Percentiles rank a stretch among this genome's conserved stretches.
phyloP scores from a whole-genome alignment of 148 eudicot genomes.

The Pouteria glomerata region DNA sequence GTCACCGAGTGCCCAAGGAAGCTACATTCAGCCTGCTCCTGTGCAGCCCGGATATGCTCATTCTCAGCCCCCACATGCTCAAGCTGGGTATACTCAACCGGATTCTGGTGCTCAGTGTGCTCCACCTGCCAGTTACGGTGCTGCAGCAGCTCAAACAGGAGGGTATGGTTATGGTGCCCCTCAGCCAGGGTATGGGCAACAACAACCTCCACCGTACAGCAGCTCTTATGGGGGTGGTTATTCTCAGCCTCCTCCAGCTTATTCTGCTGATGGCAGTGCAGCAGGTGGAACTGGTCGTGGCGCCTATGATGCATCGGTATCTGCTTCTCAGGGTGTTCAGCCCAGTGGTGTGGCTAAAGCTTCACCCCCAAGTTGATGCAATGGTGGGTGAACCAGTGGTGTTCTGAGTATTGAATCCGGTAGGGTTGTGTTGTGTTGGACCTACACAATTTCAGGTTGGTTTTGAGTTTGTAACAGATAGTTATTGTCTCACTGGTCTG shows the following conservation, averaged over 20 bases:
- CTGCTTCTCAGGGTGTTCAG: conserved; percentile 51
- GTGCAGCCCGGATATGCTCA: conserved; percentile 45
- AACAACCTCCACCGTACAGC: conserved; percentile 52
- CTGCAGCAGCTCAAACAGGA: conserved; percentile 41
- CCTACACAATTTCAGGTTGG: neutral
- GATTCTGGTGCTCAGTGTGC: conserved; percentile 41
- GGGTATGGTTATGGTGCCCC: too few species aligned
- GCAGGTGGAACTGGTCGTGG: conserved; percentile 7
- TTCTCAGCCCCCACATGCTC: conserved; percentile 34
- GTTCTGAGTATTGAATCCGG: neutral
- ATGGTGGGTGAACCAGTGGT: neutral
- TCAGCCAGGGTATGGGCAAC: conserved; percentile 65
- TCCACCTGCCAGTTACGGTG: conserved; percentile 70
- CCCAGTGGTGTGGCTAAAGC: conserved; percentile 53
- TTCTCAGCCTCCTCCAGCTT: conserved; percentile 64
- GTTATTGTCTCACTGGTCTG: too few species aligned
- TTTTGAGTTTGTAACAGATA: neutral
- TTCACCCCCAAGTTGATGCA: conserved; percentile 41
- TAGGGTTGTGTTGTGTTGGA: neutral
- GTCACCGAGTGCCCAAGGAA: conserved; percentile 63
- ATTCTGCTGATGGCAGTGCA: conserved; percentile 47
- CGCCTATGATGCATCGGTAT: conserved; percentile 25
- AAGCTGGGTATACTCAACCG: conserved; percentile 30
- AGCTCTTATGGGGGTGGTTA: conserved; percentile 62
- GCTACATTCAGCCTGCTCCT: conserved; percentile 45